Evolutionary conservation across 805 yeast genomes (phyloP).

Genomic region (Yarrowia osloensis): DNA sequence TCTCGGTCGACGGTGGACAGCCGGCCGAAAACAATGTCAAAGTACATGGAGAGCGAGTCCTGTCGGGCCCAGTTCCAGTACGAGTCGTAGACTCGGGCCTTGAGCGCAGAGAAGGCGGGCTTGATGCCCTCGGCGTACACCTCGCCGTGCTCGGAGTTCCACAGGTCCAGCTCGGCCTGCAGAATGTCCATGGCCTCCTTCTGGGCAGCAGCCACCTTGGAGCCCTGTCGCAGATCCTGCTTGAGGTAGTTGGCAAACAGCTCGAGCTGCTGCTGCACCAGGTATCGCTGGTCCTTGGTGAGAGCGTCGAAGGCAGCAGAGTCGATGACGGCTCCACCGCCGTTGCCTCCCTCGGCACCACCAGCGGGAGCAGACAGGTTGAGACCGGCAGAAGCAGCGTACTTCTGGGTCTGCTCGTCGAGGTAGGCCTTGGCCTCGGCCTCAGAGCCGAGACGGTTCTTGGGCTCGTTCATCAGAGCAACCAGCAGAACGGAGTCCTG

Average conservation of each 20-base stretch:
- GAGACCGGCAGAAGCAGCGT: constrained; percentile 81
- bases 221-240: constrained; percentile 88
- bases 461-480: constrained; percentile 89
- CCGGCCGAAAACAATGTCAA: constrained; percentile 93
- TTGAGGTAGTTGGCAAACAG: constrained; percentile 93
- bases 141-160: constrained; percentile 92
- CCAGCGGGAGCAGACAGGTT: constrained; percentile 66
- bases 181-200: constrained; percentile 80
- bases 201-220: constrained; percentile 76
- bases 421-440: constrained; percentile 87
- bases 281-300: constrained; percentile 66
- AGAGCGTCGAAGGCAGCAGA: constrained; percentile 90
- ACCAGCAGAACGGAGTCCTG: constrained; percentile 85
- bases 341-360: constrained; percentile 53
- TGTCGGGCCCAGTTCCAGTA: constrained; percentile 99
- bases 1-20: constrained; percentile 90
- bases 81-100: constrained; percentile 95
- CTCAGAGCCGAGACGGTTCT: constrained; percentile 81
- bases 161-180: constrained; percentile 88
- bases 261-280: constrained; percentile 83
- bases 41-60: constrained; percentile 90
- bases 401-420: constrained; percentile 78
- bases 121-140: constrained; percentile 87
- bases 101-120: constrained; percentile 86
- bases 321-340: constrained; percentile 81